These are phyloP conservation scores for Cajanus cajan DNA, from an alignment of 306 rosid genomes.

Conservation along the genomic window DNA sequence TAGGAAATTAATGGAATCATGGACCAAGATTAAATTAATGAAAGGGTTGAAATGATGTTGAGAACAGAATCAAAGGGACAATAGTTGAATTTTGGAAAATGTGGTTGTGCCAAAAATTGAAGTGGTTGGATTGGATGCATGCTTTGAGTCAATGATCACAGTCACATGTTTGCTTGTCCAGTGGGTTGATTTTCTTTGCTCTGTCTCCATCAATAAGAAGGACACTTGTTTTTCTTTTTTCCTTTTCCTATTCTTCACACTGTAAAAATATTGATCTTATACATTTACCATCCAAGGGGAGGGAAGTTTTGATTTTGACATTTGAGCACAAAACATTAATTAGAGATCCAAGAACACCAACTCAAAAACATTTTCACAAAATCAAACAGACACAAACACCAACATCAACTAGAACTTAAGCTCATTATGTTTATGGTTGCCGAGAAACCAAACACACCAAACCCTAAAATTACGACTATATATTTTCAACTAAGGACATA, in stretches of 20 bases:
- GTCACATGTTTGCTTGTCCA: conserved; percentile 6
- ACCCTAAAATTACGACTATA: too few relatives aligned
- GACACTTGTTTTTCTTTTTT: neutral
- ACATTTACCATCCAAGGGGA: neutral
- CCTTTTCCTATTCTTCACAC: neutral
- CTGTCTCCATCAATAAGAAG: conserved; percentile 2
- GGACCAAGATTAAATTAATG: neutral
- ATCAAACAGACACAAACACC: neutral
- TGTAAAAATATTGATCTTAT: neutral
- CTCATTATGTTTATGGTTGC: neutral
- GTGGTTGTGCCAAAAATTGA: conserved; percentile 1
- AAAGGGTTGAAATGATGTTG: neutral
- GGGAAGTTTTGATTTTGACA: neutral
- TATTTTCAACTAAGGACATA: too few relatives aligned
- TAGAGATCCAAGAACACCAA: conserved; percentile 8
- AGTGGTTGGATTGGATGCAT: conserved; percentile 16
- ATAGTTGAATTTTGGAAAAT: conserved; percentile 2
- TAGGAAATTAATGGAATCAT: neutral
- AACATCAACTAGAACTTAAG: neutral
- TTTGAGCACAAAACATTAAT: conserved; percentile 9
- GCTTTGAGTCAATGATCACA: conserved; percentile 1
- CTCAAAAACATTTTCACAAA: conserved; percentile 24
- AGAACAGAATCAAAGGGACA: neutral
- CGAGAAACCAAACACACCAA: neutral
- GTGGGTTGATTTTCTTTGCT: neutral